Percentiles rank a stretch among this genome's conserved stretches.
Conservation (phyloP, 164 flowering plant species). For the Liriodendron chinense region DNA sequence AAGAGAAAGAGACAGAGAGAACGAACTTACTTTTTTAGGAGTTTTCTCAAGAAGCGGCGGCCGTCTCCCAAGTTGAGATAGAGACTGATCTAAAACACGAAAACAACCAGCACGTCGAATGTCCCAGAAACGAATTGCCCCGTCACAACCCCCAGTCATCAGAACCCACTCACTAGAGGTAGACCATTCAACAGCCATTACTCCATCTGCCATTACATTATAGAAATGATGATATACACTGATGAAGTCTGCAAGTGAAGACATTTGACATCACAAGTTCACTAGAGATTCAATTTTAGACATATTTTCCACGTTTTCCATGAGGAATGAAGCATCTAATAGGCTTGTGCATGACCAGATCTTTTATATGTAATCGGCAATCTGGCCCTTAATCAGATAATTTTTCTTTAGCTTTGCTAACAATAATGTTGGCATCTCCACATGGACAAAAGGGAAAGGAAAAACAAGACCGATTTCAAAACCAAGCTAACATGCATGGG, state of each 20-base stretch:
- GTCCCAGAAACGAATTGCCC: conserved; percentile 99
- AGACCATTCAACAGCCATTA: conserved; percentile 95
- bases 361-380: too few species aligned
- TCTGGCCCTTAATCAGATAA: too few species aligned
- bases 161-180: conserved; percentile 94
- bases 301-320: too few species aligned
- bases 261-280: neutral
- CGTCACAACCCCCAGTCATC: conserved; percentile 94
- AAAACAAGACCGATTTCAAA: neutral
- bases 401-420: too few species aligned
- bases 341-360: too few species aligned
- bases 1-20: neutral
- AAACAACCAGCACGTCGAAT: conserved; percentile 95
- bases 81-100: conserved; percentile 82
- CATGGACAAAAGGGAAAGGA: neutral
- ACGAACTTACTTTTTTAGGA: conserved; percentile 35
- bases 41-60: conserved; percentile 53
- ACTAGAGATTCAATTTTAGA: neutral
- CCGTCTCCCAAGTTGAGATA: conserved; percentile 85
- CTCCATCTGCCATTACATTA: conserved; percentile 64
- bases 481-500: neutral
- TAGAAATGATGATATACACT: neutral
- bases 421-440: too few species aligned
- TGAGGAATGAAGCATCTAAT: too few species aligned
- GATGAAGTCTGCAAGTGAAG: neutral